Conservation (phyloP, 108 stramenopile genomes). For the Skeletonema tropicum region DNA sequence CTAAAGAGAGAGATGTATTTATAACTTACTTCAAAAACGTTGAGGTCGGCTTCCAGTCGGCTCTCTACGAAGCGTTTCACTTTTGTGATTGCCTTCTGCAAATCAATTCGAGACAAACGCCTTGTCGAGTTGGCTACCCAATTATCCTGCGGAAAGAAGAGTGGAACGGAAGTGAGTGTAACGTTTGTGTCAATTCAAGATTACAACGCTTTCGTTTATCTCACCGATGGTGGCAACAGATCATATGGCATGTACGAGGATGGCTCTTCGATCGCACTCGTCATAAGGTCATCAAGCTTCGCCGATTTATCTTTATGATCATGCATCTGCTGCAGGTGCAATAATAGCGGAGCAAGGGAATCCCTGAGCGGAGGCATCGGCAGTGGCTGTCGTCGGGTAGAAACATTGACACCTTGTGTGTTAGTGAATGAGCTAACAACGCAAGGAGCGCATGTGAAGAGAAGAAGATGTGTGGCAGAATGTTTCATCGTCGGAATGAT, state of each 20-base stretch:
- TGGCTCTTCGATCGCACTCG: neutral
- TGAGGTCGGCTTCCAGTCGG: constrained; percentile 41
- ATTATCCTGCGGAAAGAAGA: constrained; percentile 26
- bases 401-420: neutral
- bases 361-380: neutral
- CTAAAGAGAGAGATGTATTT: constrained; percentile 25
- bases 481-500: neutral
- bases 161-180: neutral
- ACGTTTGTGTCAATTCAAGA: neutral
- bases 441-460: neutral
- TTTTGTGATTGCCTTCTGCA: constrained; percentile 42
- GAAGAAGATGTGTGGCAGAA: neutral
- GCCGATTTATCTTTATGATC: neutral
- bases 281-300: neutral
- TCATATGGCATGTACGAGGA: constrained; percentile 23
- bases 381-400: neutral
- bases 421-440: neutral
- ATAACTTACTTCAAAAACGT: constrained; percentile 44
- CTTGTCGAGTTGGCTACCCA: constrained; percentile 45
- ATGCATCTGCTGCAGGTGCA: neutral
- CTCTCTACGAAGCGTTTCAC: constrained; percentile 52
- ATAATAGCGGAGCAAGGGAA: neutral
- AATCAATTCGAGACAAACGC: constrained; percentile 39
- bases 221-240: constrained; percentile 16
- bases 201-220: neutral